Evolutionary conservation across 2,329 filamentous ascomycete species (phyloP).

Genomic region (Zasmidium citrigriseum): DNA sequence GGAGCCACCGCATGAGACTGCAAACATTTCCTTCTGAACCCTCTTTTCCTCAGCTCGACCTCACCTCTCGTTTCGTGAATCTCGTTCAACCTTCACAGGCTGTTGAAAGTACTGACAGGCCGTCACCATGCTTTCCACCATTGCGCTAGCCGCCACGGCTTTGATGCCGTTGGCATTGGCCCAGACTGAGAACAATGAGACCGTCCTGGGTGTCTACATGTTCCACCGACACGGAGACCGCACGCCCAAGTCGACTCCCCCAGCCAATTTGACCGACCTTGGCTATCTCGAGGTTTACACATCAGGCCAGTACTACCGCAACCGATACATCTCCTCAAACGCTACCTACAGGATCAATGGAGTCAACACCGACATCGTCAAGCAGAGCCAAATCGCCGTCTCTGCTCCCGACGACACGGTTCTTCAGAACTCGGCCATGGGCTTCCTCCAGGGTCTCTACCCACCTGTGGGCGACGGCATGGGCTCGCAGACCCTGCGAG

Average conservation of each 20-base stretch:
- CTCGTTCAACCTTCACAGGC: not conserved
- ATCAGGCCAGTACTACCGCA: constrained; percentile 74
- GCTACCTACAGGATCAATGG: constrained; percentile 63
- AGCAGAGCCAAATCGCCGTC: constrained; percentile 69
- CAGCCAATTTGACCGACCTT: constrained; percentile 73
- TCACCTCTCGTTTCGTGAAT: constrained; percentile 1
- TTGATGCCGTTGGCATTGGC: constrained; percentile 28
- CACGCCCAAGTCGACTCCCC: constrained; percentile 72
- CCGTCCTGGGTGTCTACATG: constrained; percentile 78
- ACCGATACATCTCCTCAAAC: constrained; percentile 68
- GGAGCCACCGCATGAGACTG: not conserved
- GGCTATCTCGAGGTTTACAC: constrained; percentile 75
- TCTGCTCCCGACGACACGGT: constrained; percentile 71
- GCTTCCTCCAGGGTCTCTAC: constrained; percentile 84
- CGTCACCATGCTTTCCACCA: constrained; percentile 1
- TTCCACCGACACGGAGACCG: constrained; percentile 90
- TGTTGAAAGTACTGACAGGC: not conserved
- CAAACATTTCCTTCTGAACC: not conserved
- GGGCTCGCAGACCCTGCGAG: constrained; percentile 65
- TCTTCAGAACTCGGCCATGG: constrained; percentile 75
- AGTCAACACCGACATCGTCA: constrained; percentile 67
- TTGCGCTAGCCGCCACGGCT: constrained; percentile 26
- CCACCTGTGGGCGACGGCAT: constrained; percentile 65
- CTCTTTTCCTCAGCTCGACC: not conserved
- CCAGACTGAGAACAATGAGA: constrained; percentile 54